Percentiles rank a stretch among this genome's conserved stretches.
These are phyloP conservation scores for Populus hybrid DNA, from an alignment of 441 rosid genomes.

Conservation along the genomic window DNA sequence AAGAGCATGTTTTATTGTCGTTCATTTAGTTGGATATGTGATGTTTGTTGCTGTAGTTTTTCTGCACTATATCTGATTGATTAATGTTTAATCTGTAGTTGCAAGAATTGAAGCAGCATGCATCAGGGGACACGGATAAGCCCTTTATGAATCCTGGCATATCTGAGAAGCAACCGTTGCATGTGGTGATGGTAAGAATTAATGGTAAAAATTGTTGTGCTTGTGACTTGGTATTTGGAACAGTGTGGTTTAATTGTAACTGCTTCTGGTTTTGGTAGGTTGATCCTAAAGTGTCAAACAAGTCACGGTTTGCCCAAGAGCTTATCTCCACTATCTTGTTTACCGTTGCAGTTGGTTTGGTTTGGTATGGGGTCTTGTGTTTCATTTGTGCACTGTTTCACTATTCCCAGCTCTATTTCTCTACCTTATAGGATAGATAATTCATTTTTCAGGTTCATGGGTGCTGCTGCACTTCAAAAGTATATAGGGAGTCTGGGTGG, in stretches of 20 bases:
- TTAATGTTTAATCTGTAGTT: conserved; percentile 47
- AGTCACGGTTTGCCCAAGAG: conserved; percentile 80
- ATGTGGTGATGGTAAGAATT: conserved; percentile 76
- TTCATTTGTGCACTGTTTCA: neutral
- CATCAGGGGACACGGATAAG: conserved; percentile 64
- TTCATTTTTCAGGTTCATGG: conserved; percentile 66
- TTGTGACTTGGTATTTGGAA: neutral
- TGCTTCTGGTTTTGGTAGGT: conserved; percentile 41
- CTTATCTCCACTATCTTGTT: conserved; percentile 84
- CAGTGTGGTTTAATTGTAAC: neutral
- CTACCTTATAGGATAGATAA: neutral
- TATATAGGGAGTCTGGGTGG: conserved; percentile 94
- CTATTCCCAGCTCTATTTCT: neutral
- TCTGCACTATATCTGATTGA: conserved; percentile 1
- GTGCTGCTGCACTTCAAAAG: conserved; percentile 90
- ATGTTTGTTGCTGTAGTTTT: neutral
- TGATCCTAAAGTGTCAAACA: conserved; percentile 76
- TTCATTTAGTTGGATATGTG: neutral
- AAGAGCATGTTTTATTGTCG: neutral
- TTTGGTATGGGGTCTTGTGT: conserved; percentile 57
- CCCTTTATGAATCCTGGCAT: conserved; percentile 74
- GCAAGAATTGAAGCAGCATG: conserved; percentile 90
- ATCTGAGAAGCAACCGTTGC: conserved; percentile 93
- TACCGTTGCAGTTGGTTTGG: conserved; percentile 73
- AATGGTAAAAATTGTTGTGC: neutral